A percentile compares a stretch with the other conserved stretches of the same genome.
Evolutionary conservation across 208 protist genomes (phyloP).

Genomic region (Trypanosoma grayi): DNA sequence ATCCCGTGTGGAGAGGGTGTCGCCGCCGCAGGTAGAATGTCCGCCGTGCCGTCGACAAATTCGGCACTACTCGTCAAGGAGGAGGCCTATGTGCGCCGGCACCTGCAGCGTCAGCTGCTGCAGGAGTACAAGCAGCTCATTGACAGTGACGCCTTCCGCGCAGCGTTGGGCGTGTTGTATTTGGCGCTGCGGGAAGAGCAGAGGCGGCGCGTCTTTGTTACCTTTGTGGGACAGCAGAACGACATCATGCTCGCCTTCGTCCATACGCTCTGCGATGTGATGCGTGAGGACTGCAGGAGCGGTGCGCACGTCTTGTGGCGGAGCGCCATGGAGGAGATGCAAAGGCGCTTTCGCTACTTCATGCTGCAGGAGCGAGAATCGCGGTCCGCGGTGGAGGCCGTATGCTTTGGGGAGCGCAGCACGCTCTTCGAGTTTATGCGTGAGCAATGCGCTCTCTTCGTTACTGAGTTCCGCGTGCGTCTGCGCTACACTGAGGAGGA

Average conservation of each 20-base stretch:
- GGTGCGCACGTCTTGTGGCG: conserved; percentile 19
- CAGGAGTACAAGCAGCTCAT: conserved; percentile 23
- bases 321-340: conserved; percentile 27
- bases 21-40: not conserved
- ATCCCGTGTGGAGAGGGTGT: not conserved
- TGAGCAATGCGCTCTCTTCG: conserved; percentile 8
- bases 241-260: conserved; percentile 52
- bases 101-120: conserved; percentile 24
- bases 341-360: conserved; percentile 24
- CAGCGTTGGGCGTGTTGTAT: conserved; percentile 31
- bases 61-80: conserved; percentile 35
- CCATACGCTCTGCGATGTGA: conserved; percentile 3
- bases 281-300: conserved; percentile 10
- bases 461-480: not conserved
- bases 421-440: not conserved
- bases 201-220: conserved; percentile 36
- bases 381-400: conserved; percentile 39
- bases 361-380: conserved; percentile 40
- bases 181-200: conserved; percentile 42
- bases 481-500: conserved; percentile 8
- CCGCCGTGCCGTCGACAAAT: not conserved
- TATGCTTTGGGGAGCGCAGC: conserved; percentile 9
- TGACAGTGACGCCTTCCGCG: conserved; percentile 22
- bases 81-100: conserved; percentile 42
- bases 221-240: conserved; percentile 47